These are phyloP conservation scores for Quillaja saponaria DNA, from an alignment of 306 rosid species.

Conservation along the genomic window DNA sequence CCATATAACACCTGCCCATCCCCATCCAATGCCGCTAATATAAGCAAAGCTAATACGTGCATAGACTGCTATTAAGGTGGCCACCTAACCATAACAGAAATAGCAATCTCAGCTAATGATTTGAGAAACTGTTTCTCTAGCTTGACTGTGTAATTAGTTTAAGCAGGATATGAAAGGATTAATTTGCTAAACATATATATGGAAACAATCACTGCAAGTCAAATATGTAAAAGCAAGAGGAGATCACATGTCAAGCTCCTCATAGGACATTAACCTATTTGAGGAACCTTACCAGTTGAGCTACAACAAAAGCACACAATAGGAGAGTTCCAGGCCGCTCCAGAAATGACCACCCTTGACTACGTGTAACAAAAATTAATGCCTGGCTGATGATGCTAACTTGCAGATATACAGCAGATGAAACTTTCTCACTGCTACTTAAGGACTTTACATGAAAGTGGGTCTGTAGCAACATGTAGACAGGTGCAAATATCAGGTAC, in stretches of 20 bases:
- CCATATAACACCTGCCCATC: constrained; percentile 92
- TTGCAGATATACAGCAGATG: constrained; percentile 80
- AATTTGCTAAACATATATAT: too few relatives aligned
- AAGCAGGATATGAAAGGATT: too few relatives aligned
- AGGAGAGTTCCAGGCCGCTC: constrained; percentile 78
- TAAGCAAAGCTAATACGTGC: constrained; percentile 73
- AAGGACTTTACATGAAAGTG: constrained; percentile 55
- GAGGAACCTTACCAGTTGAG: constrained; percentile 62
- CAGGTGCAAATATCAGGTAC: constrained; percentile 14
- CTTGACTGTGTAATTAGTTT: constrained; percentile 1
- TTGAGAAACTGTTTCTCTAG: constrained; percentile 3
- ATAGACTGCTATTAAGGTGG: constrained; percentile 78
- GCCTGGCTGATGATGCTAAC: constrained; percentile 91
- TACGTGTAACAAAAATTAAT: constrained; percentile 80
- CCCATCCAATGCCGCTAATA: constrained; percentile 82
- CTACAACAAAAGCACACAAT: constrained; percentile 78
- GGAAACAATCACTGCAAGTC: too few relatives aligned
- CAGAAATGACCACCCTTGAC: constrained; percentile 70
- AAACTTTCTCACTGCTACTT: constrained; percentile 54
- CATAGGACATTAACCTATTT: constrained; percentile 12
- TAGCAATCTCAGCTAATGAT: constrained; percentile 25
- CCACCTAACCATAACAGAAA: constrained; percentile 54
- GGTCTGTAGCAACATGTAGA: constrained; percentile 47
- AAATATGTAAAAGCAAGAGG: neutral
- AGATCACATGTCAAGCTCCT: neutral